Evolutionary conservation across 805 yeast species (phyloP).

Genomic region (Cyberlindnera lachancei): DNA sequence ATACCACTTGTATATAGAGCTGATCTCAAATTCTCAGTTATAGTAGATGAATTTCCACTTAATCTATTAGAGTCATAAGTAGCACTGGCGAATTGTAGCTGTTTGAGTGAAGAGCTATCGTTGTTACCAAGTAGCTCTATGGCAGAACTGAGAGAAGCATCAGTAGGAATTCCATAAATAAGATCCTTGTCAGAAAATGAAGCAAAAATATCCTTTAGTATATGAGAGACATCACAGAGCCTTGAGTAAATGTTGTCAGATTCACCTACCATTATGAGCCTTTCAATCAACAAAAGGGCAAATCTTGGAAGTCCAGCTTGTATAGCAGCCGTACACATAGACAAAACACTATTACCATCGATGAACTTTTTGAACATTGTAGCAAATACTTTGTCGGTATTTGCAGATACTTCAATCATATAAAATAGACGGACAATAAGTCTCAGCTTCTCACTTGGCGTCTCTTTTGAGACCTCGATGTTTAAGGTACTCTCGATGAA

Average conservation of each 20-base stretch:
- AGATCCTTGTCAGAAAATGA: conserved; percentile 57
- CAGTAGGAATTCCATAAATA: conserved; percentile 55
- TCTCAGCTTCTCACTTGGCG: conserved; percentile 2
- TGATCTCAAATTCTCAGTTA: conserved; percentile 20
- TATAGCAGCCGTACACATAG: conserved; percentile 21
- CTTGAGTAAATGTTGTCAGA: not conserved
- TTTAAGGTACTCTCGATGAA: not conserved
- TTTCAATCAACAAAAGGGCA: conserved; percentile 31
- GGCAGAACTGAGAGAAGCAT: conserved; percentile 46
- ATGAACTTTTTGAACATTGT: conserved; percentile 4
- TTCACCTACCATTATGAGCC: conserved; percentile 8
- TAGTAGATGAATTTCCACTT: conserved; percentile 21
- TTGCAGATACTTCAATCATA: conserved; percentile 21
- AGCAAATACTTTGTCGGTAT: conserved; percentile 1
- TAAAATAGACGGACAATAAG: conserved; percentile 20
- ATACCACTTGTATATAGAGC: conserved; percentile 47
- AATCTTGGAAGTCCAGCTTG: conserved; percentile 20
- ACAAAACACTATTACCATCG: conserved; percentile 15
- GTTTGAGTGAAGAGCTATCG: conserved; percentile 29
- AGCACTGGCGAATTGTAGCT: conserved; percentile 51
- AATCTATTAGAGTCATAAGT: conserved; percentile 31
- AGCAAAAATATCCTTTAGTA: conserved; percentile 34
- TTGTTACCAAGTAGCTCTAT: conserved; percentile 31
- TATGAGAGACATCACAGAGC: conserved; percentile 1
- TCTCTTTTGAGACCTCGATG: not conserved